Conservation (phyloP, 768 basidiomycete species). For the Gloeostereum incarnatum region DNA sequence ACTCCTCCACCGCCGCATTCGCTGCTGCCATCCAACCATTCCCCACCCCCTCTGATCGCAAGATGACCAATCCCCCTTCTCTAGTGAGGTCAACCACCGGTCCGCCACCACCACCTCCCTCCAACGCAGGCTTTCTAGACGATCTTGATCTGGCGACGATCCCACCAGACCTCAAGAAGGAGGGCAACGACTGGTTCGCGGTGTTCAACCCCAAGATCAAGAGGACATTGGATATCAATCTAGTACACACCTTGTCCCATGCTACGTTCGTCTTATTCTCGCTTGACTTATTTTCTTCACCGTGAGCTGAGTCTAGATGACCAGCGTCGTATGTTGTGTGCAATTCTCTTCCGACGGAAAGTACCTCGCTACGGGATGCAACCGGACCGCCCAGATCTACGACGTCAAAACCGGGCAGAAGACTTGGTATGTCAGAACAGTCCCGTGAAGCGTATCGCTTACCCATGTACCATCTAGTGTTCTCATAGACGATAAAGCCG, state of each 20-base stretch:
- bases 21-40: conserved; percentile 14
- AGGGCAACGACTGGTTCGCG: conserved; percentile 85
- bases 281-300: not conserved
- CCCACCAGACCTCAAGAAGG: conserved; percentile 52
- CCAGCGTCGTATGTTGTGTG: conserved; percentile 73
- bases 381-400: conserved; percentile 91
- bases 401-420: conserved; percentile 82
- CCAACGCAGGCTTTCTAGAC: conserved; percentile 32
- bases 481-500: conserved; percentile 49
- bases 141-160: conserved; percentile 35
- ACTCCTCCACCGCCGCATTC: conserved; percentile 20
- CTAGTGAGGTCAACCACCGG: conserved; percentile 6
- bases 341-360: conserved; percentile 92
- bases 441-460: not conserved
- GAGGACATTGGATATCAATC: conserved; percentile 64
- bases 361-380: conserved; percentile 91
- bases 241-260: conserved; percentile 85
- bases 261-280: conserved; percentile 54
- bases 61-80: conserved; percentile 12
- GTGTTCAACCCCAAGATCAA: conserved; percentile 80
- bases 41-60: no score
- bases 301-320: not conserved
- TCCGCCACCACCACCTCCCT: conserved; percentile 6
- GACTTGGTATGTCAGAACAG: conserved; percentile 54
- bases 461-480: conserved; percentile 26